Base-by-base conservation (phyloP, 176 grass and related monocot species). In the Oryza meridionalis region DNA sequence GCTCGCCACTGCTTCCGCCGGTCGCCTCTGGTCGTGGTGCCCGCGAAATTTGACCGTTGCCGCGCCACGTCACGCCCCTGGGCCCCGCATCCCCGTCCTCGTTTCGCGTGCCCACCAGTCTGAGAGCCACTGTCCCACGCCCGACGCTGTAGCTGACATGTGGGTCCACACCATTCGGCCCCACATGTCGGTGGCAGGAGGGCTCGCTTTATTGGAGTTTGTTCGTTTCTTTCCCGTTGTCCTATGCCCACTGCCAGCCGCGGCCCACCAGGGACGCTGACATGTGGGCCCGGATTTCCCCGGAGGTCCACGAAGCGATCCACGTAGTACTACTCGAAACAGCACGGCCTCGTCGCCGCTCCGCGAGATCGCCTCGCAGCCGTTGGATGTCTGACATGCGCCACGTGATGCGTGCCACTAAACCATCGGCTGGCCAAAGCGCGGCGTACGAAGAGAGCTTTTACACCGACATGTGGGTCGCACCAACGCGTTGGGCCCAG, bases 31-130 rank as follows among this genome's bases (percentile, higher is more conserved):
- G 50, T 55, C 16, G 16, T 19, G 50, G 50, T 19, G 50, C 50
- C 50, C 50, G 16, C 50, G 14, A 82, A 87, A 85, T 85, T 85
- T 94, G 92, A 87, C 90, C 92, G 87, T 92, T 94, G 45, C 83
- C 3, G 1, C 42, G 75, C 72, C 89, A 91, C 69, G 72, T 71
- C 68, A 64, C 33, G 24, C 5, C 1, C 55, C 27, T n/a, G 49
- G 27, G 16, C 47, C 44, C 40, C 58, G 7, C 66, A 27, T 58
- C 38, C 12, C 13, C 73, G 29, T 35, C 87, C 83, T 84, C 75
- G 77, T 25, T 13, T 4, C 1, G 2, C 40, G 82, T 26, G 85
- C 70, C 43, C 4, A 46, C 70, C 67, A 38, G 27, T 72, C 78
- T 17, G 58, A 2, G 38, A 35, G 24, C 44, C 67, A 77, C 67